Conservation (phyloP, 2,329 filamentous ascomycete species). For the Hymenoscyphus fructigenus region DNA sequence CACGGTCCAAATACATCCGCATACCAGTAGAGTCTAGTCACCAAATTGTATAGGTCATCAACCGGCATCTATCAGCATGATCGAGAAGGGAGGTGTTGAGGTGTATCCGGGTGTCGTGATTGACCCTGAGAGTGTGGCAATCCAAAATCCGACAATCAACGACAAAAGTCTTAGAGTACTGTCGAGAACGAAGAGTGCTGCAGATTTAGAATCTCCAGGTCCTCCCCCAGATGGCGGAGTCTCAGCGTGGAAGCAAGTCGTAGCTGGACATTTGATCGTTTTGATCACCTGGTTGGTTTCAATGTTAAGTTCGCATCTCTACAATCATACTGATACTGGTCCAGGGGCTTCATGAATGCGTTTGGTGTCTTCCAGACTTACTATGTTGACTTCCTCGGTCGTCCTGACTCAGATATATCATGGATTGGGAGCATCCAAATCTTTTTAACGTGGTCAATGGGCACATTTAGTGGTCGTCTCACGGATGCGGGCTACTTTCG, state of each 20-base stretch:
- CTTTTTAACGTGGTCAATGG: slow-evolving; percentile 41
- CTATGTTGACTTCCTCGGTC: slow-evolving; percentile 36
- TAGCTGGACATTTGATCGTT: neutral
- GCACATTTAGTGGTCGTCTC: slow-evolving; percentile 38
- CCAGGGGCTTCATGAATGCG: slow-evolving; percentile 8
- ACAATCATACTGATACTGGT: neutral
- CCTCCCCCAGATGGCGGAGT: slow-evolving; percentile 1
- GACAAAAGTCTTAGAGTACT: neutral
- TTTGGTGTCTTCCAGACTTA: slow-evolving; percentile 44
- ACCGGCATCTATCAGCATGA: neutral
- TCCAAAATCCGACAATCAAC: neutral
- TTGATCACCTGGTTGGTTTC: slow-evolving; percentile 1
- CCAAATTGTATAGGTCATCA: neutral
- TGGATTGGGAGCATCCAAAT: slow-evolving; percentile 44
- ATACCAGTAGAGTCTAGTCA: neutral
- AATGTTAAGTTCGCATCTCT: slow-evolving; percentile 7
- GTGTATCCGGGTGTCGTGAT: neutral
- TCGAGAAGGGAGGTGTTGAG: neutral
- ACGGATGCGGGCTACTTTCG: slow-evolving; percentile 39
- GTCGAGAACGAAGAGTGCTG: neutral
- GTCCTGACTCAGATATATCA: slow-evolving; percentile 40
- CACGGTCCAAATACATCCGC: too few species aligned
- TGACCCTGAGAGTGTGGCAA: neutral
- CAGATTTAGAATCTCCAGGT: neutral
- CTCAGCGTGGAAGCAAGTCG: slow-evolving; percentile 5